Conservation (phyloP, 768 basidiomycete genomes). For the Baorangia bicolor region DNA sequence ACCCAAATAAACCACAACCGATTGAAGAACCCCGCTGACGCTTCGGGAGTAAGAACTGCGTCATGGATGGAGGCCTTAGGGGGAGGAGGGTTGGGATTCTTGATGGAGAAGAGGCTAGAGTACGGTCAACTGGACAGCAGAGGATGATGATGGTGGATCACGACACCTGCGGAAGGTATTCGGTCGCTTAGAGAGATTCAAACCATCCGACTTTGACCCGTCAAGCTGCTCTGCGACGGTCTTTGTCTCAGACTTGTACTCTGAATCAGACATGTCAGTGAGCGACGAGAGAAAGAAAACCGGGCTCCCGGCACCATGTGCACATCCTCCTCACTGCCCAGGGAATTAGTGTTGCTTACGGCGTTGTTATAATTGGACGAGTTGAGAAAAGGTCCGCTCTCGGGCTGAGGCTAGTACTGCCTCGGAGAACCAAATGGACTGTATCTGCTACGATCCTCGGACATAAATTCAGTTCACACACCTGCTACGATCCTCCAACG, state of each 20-base stretch:
- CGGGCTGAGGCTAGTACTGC: no score
- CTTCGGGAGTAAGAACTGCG: conserved; percentile 63
- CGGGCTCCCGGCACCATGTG: not conserved
- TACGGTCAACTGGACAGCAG: not conserved
- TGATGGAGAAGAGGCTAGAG: conserved; percentile 14
- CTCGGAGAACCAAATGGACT: no score
- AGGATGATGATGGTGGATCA: not conserved
- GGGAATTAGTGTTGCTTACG: not conserved
- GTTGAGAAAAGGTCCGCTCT: no score
- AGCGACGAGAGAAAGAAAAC: not conserved
- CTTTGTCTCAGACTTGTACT: not conserved
- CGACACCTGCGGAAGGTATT: conserved; percentile 2
- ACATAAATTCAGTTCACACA: no score
- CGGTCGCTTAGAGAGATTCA: not conserved
- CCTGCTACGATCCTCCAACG: no score
- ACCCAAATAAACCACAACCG: conserved; percentile 76
- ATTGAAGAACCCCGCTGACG: conserved; percentile 56
- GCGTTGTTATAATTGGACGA: no score
- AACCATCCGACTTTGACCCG: not conserved
- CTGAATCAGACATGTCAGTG: conserved; percentile 4
- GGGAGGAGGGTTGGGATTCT: conserved; percentile 32
- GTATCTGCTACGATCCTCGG: no score
- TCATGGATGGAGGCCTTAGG: conserved; percentile 58
- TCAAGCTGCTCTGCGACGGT: not conserved
- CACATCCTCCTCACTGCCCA: no score